These are phyloP conservation scores for Fusarium chuoi DNA, from an alignment of 2,329 filamentous ascomycete species.

Conservation along the genomic window DNA sequence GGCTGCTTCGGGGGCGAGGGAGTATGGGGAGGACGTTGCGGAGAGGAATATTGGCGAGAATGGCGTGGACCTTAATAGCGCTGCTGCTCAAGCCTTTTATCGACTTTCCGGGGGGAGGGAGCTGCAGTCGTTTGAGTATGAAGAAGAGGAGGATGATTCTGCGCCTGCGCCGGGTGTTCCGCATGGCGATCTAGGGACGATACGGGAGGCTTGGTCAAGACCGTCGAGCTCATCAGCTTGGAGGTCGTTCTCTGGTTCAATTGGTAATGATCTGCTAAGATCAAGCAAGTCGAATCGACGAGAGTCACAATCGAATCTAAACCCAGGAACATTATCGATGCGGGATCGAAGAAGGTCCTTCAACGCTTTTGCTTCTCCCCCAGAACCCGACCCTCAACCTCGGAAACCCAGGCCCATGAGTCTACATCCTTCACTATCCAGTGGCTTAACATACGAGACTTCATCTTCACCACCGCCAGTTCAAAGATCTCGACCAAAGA, in stretches of 20 bases:
- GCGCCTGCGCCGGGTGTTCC: constrained; percentile 35
- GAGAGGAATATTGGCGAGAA: constrained; percentile 65
- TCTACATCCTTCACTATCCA: constrained; percentile 35
- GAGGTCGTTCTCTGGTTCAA: constrained; percentile 31
- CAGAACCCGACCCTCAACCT: constrained; percentile 1
- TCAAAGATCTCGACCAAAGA: constrained; percentile 29
- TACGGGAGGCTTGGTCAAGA: constrained; percentile 19
- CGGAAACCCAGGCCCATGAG: constrained; percentile 38
- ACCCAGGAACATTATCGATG: not conserved
- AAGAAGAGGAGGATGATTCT: constrained; percentile 23
- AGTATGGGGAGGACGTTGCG: constrained; percentile 73
- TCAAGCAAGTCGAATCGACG: constrained; percentile 8
- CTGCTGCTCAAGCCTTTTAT: constrained; percentile 52
- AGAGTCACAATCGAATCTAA: constrained; percentile 5
- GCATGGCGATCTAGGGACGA: constrained; percentile 15
- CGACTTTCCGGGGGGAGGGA: constrained; percentile 32
- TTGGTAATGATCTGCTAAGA: constrained; percentile 4
- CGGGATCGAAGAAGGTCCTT: constrained; percentile 38
- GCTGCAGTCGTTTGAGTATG: not conserved
- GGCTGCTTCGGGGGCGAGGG: constrained; percentile 60
- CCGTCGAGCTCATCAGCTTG: constrained; percentile 30
- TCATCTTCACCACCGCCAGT: constrained; percentile 27
- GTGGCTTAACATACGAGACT: constrained; percentile 14
- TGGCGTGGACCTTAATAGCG: constrained; percentile 46
- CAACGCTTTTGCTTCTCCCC: constrained; percentile 32